Evolutionary conservation across 495 filamentous ascomycete species (phyloP).

Genomic region (Xylaria castorea): DNA sequence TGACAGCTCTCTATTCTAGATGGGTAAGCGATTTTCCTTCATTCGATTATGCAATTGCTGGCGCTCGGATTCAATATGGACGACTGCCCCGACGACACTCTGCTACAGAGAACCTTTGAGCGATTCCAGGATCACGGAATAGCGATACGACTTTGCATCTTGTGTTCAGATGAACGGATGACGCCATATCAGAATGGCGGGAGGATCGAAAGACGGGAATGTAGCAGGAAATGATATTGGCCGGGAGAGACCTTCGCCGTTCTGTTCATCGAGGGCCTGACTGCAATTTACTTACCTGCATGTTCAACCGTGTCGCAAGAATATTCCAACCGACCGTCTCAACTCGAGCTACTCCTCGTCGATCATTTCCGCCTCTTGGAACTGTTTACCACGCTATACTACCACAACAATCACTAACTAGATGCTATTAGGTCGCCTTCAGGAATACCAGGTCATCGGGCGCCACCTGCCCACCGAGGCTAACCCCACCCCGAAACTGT

Average conservation of each 20-base stretch:
- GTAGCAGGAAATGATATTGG: neutral
- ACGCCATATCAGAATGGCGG: neutral
- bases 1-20: slow-evolving; percentile 47
- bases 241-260: neutral
- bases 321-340: neutral
- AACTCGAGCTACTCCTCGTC: neutral
- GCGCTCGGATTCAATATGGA: slow-evolving; percentile 11
- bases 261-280: neutral
- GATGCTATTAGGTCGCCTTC: slow-evolving; percentile 82
- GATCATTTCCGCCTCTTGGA: neutral
- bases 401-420: slow-evolving; percentile 31
- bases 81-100: neutral
- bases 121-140: neutral
- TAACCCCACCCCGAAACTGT: slow-evolving; percentile 94
- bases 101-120: neutral
- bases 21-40: slow-evolving; percentile 55
- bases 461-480: slow-evolving; percentile 96
- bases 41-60: slow-evolving; percentile 17
- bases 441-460: slow-evolving; percentile 99
- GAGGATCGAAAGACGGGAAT: neutral
- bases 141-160: neutral
- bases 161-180: neutral
- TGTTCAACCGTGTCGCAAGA: neutral
- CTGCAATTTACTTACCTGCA: neutral
- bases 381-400: neutral